Evolutionary conservation across 768 basidiomycete species (phyloP).

Genomic region (Lactarius trivialis): DNA sequence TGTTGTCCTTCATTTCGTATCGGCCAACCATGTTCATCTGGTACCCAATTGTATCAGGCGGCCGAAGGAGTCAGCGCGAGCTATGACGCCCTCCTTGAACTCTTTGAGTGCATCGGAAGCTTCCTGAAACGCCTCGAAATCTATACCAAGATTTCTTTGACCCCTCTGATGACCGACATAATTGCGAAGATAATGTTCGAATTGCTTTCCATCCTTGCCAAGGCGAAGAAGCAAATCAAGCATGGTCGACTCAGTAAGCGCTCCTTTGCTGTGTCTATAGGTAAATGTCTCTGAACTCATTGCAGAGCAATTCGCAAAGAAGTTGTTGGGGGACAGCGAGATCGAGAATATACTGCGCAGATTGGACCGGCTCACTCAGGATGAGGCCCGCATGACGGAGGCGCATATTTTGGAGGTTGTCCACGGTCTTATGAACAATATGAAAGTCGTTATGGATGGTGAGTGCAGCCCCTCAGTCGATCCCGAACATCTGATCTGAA

Average conservation of each 20-base stretch:
- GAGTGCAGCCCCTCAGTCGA: neutral
- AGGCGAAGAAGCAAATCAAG: neutral
- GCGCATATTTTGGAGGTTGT: neutral
- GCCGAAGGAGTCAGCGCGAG: neutral
- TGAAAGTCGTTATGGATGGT: neutral
- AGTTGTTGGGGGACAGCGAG: neutral
- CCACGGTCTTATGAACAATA: neutral
- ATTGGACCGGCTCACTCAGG: neutral
- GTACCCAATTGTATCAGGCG: neutral
- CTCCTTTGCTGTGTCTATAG: neutral
- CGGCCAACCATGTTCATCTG: neutral
- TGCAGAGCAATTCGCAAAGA: neutral
- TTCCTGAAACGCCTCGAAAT: neutral
- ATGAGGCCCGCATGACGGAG: neutral
- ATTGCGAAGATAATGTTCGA: neutral
- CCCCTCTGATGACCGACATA: neutral
- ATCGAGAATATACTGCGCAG: neutral
- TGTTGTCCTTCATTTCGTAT: neutral
- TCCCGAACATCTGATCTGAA: neutral
- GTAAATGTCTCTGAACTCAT: conserved; percentile 10
- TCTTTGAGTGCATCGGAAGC: neutral
- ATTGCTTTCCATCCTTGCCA: neutral
- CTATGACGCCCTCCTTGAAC: neutral
- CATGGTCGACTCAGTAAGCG: neutral
- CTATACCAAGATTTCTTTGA: neutral